These are phyloP conservation scores for Amanita rubescens DNA, from an alignment of 768 basidiomycete species.

Conservation along the genomic window DNA sequence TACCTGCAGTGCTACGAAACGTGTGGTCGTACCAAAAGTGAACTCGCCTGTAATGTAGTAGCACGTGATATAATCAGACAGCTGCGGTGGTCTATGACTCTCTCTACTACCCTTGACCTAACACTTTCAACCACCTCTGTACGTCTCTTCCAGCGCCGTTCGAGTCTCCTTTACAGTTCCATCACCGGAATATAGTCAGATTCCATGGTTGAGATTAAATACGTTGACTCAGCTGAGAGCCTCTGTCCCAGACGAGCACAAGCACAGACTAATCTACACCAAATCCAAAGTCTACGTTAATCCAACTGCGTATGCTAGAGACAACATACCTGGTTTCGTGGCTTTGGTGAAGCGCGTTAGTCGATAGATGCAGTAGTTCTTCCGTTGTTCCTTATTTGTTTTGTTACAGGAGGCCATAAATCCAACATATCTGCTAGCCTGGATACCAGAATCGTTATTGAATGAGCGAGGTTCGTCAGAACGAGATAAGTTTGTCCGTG, in stretches of 20 bases:
- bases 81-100: conserved; percentile 1
- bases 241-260: conserved; percentile 42
- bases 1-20: conserved; percentile 76
- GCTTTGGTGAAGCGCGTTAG: conserved; percentile 84
- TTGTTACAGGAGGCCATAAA: conserved; percentile 58
- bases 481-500: conserved; percentile 85
- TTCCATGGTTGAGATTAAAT: conserved; percentile 77
- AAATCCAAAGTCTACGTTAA: conserved; percentile 96
- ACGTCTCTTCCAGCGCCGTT: conserved; percentile 15
- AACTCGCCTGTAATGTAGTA: not conserved
- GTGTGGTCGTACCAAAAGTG: conserved; percentile 95
- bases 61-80: conserved; percentile 2
- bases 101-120: conserved; percentile 27
- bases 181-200: conserved; percentile 27
- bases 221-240: conserved; percentile 20
- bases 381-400: not conserved
- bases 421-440: conserved; percentile 77
- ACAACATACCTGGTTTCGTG: conserved; percentile 93
- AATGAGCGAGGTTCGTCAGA: conserved; percentile 77
- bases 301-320: conserved; percentile 84
- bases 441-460: conserved; percentile 86
- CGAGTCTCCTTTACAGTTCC: conserved; percentile 2
- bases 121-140: conserved; percentile 43
- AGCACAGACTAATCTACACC: conserved; percentile 73
- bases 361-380: conserved; percentile 10